These are phyloP conservation scores for Sugiyamaella boreocaroliniensis DNA, from an alignment of 805 yeast genomes.

Conservation along the genomic window DNA sequence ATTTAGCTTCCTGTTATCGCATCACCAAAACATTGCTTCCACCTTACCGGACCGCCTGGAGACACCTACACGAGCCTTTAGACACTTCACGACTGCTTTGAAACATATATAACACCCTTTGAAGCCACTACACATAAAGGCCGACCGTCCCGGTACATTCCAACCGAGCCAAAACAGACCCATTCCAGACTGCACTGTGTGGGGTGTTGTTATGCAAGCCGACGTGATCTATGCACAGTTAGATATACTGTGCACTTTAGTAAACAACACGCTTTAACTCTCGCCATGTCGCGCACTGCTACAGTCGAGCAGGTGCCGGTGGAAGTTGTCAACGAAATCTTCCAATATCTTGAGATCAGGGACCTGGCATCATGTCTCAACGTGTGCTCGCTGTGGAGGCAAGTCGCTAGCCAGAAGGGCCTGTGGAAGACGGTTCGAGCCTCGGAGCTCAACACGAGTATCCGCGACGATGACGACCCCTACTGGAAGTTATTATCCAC, in stretches of 20 bases:
- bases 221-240: neutral
- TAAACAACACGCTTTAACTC: neutral
- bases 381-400: slow-evolving; percentile 9
- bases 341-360: slow-evolving; percentile 7
- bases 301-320: slow-evolving; percentile 7
- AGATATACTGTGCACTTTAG: neutral
- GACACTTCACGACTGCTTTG: no score
- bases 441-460: neutral
- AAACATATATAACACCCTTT: neutral
- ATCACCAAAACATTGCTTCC: neutral
- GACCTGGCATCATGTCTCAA: slow-evolving; percentile 10
- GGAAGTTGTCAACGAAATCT: slow-evolving; percentile 13
- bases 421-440: slow-evolving; percentile 10
- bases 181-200: no score
- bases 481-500: neutral
- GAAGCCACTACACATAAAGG: neutral
- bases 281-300: neutral
- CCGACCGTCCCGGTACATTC: neutral
- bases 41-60: no score
- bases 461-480: neutral
- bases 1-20: neutral
- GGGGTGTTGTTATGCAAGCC: neutral
- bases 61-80: no score
- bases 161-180: neutral
- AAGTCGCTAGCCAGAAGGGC: slow-evolving; percentile 5